phyloP scores from a whole-genome alignment of 2,329 filamentous ascomycete species.

The Apiospora rasikravindrae region DNA sequence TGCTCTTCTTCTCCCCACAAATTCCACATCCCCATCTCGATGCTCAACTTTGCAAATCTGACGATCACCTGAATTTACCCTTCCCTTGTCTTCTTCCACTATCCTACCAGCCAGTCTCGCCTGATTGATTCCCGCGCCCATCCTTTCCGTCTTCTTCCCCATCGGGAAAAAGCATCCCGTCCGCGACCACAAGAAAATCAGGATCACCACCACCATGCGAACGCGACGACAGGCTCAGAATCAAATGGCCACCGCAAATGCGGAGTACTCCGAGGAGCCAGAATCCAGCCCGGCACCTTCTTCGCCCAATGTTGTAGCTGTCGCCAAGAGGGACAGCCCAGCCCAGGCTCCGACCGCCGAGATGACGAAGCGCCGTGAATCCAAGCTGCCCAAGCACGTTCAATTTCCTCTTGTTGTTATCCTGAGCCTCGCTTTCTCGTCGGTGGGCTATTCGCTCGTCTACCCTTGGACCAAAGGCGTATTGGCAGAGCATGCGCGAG shows the following conservation, averaged over 20 bases:
- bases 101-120: neutral
- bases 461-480: constrained; percentile 67
- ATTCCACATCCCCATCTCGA: constrained; percentile 11
- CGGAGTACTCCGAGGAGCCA: constrained; percentile 8
- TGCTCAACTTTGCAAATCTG: constrained; percentile 9
- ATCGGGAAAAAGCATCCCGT: neutral
- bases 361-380: constrained; percentile 24
- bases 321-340: constrained; percentile 18
- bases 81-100: neutral
- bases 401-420: constrained; percentile 59
- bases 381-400: constrained; percentile 49
- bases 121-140: neutral
- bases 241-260: neutral
- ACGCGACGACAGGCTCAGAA: constrained; percentile 24
- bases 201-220: constrained; percentile 20
- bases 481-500: constrained; percentile 69
- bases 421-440: constrained; percentile 66
- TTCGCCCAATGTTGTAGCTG: constrained; percentile 14
- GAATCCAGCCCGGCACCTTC: neutral
- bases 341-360: neutral
- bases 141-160: neutral
- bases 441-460: constrained; percentile 66
- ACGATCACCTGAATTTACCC: neutral
- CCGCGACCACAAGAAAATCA: neutral
- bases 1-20: constrained; percentile 8